A percentile compares a stretch with the other conserved stretches of the same genome.
These are phyloP conservation scores for Colletotrichum godetiae DNA, from an alignment of 2,329 filamentous ascomycete genomes.

Conservation along the genomic window DNA sequence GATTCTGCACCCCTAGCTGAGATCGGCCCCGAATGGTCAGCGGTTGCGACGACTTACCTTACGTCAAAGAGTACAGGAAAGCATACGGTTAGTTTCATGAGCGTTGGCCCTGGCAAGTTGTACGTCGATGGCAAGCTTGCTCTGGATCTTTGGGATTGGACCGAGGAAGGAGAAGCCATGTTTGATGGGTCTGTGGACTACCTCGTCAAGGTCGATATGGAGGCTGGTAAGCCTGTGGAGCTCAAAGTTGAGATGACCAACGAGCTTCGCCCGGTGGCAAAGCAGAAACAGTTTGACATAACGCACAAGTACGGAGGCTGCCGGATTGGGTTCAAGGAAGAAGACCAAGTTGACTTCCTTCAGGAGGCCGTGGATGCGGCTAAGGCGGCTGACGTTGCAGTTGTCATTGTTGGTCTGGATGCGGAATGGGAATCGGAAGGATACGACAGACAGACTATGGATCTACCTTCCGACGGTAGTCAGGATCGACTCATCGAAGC, in stretches of 20 bases:
- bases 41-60: constrained; percentile 69
- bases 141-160: constrained; percentile 77
- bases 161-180: constrained; percentile 76
- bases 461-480: constrained; percentile 70
- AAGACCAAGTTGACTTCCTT: constrained; percentile 71
- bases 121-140: constrained; percentile 69
- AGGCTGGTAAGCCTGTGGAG: constrained; percentile 68
- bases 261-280: constrained; percentile 70
- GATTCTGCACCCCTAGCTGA: constrained; percentile 72
- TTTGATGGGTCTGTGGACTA: constrained; percentile 76
- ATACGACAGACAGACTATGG: constrained; percentile 79
- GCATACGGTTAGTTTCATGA: constrained; percentile 76
- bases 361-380: constrained; percentile 73
- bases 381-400: constrained; percentile 71
- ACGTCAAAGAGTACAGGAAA: constrained; percentile 69
- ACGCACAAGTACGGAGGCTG: constrained; percentile 78
- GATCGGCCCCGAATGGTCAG: constrained; percentile 73
- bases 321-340: constrained; percentile 77
- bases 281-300: constrained; percentile 66
- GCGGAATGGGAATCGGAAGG: constrained; percentile 82
- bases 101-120: constrained; percentile 72
- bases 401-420: constrained; percentile 77
- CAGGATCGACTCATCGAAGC: constrained; percentile 73
- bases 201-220: constrained; percentile 69
- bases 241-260: constrained; percentile 74